Conservation (phyloP, 352 stramenopile species). For the Phytophthora meadii region DNA sequence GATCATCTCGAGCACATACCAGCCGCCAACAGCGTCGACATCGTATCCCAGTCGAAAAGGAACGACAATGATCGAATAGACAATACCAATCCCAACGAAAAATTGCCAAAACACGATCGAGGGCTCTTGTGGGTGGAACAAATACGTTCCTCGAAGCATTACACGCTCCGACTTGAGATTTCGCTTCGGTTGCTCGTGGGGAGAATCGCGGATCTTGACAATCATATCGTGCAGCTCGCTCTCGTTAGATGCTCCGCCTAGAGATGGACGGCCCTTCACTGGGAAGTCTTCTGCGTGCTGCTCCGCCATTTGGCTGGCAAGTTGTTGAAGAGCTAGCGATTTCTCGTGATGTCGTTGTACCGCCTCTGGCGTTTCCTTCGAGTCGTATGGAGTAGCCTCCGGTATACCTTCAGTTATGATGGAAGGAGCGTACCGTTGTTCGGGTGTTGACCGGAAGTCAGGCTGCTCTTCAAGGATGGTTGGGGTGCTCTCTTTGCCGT, state of each 20-base stretch:
- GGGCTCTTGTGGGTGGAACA: slow-evolving; percentile 78
- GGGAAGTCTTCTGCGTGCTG: slow-evolving; percentile 1
- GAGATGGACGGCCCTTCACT: slow-evolving; percentile 16
- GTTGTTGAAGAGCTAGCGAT: slow-evolving; percentile 21
- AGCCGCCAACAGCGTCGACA: slow-evolving; percentile 55
- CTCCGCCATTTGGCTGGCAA: slow-evolving; percentile 20
- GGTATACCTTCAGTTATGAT: background rate
- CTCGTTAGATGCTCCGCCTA: slow-evolving; percentile 30
- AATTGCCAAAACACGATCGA: slow-evolving; percentile 82
- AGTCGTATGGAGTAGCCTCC: slow-evolving; percentile 6
- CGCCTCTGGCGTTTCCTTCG: slow-evolving; percentile 1
- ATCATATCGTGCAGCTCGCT: slow-evolving; percentile 46
- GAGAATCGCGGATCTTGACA: slow-evolving; percentile 60
- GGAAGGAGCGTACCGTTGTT: slow-evolving; percentile 27
- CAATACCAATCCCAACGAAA: slow-evolving; percentile 73
- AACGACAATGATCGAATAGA: slow-evolving; percentile 91
- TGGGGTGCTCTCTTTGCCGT: slow-evolving; percentile 1
- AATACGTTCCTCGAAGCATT: slow-evolving; percentile 72
- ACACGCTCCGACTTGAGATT: slow-evolving; percentile 61
- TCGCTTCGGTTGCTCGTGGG: slow-evolving; percentile 44
- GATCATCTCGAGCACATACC: slow-evolving; percentile 69
- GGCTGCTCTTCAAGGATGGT: slow-evolving; percentile 4
- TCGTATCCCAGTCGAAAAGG: slow-evolving; percentile 90
- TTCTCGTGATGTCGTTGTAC: slow-evolving; percentile 20
- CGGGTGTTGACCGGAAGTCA: slow-evolving; percentile 2